These are phyloP conservation scores for Royoungia palumana DNA, from an alignment of 768 basidiomycete species.

Conservation along the genomic window DNA sequence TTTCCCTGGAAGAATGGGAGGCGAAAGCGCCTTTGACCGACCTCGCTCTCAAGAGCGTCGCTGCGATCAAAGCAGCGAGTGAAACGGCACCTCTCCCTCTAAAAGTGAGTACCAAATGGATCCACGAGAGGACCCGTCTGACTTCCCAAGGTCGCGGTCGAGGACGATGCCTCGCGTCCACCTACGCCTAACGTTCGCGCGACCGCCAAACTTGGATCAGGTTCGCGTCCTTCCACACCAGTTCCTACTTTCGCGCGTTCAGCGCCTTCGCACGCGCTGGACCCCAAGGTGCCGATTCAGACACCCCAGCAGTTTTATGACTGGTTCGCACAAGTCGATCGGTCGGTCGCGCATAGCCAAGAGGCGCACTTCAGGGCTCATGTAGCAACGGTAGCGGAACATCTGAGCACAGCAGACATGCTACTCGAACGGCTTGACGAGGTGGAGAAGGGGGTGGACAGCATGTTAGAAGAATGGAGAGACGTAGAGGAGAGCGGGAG, in stretches of 20 bases:
- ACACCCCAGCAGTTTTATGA: slow-evolving; percentile 97
- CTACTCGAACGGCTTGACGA: slow-evolving; percentile 70
- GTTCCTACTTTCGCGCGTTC: slow-evolving; percentile 20
- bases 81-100: slow-evolving; percentile 63
- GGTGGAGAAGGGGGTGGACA: slow-evolving; percentile 68
- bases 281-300: slow-evolving; percentile 74
- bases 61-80: slow-evolving; percentile 55
- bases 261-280: slow-evolving; percentile 49
- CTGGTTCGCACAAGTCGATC: slow-evolving; percentile 89
- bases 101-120: slow-evolving; percentile 51
- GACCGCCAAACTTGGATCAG: slow-evolving; percentile 37
- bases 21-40: slow-evolving; percentile 73
- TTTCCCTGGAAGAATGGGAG: slow-evolving; percentile 92
- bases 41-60: slow-evolving; percentile 62
- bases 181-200: slow-evolving; percentile 36
- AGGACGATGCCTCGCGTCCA: slow-evolving; percentile 35
- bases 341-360: slow-evolving; percentile 88
- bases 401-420: slow-evolving; percentile 74
- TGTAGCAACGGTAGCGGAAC: slow-evolving; percentile 68
- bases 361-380: slow-evolving; percentile 90
- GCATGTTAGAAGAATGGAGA: slow-evolving; percentile 81
- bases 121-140: slow-evolving; percentile 20
- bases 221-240: slow-evolving; percentile 47
- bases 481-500: slow-evolving; percentile 92
- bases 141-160: slow-evolving; percentile 40